phyloP scores from a whole-genome alignment of 1,284 basidiomycete genomes.

The Tylopilus sp. region DNA sequence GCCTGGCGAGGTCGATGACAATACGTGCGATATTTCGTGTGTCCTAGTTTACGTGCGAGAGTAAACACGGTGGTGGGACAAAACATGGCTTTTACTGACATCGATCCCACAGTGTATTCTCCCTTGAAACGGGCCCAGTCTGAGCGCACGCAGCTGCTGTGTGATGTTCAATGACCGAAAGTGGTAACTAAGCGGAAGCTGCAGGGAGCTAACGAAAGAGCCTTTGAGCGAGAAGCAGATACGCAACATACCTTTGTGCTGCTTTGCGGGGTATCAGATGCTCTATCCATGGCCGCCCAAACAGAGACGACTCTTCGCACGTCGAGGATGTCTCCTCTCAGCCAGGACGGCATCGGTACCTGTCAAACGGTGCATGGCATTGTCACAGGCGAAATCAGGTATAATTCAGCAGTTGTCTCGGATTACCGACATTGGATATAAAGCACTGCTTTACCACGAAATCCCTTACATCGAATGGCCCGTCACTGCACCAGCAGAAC shows the following conservation, averaged over 20 bases:
- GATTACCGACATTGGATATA: slow-evolving; percentile 63
- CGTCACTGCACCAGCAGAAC: slow-evolving; percentile 77
- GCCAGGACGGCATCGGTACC: slow-evolving; percentile 67
- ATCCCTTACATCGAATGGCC: slow-evolving; percentile 80
- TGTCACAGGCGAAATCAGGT: slow-evolving; percentile 26
- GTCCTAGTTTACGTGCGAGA: slow-evolving; percentile 51
- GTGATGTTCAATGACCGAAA: slow-evolving; percentile 55
- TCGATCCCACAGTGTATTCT: slow-evolving; percentile 85
- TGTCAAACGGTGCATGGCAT: slow-evolving; percentile 31
- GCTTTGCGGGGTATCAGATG: slow-evolving; percentile 23
- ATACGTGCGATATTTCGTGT: slow-evolving; percentile 82
- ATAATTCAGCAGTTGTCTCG: slow-evolving; percentile 32
- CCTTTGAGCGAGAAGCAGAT: slow-evolving; percentile 4
- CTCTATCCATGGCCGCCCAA: slow-evolving; percentile 34
- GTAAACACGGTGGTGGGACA: slow-evolving; percentile 11
- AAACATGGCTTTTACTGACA: slow-evolving; percentile 47
- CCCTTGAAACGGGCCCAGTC: slow-evolving; percentile 68
- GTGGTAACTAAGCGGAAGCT: slow-evolving; percentile 19
- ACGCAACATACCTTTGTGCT: slow-evolving; percentile 24
- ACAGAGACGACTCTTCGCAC: slow-evolving; percentile 57
- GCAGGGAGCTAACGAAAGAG: slow-evolving; percentile 15
- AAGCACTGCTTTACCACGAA: slow-evolving; percentile 86
- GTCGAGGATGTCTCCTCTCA: slow-evolving; percentile 67
- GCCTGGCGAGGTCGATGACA: slow-evolving; percentile 65
- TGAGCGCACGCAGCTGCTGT: slow-evolving; percentile 57